Evolutionary conservation across 2,329 filamentous ascomycete species (phyloP).

Genomic region (Alternaria sp.): DNA sequence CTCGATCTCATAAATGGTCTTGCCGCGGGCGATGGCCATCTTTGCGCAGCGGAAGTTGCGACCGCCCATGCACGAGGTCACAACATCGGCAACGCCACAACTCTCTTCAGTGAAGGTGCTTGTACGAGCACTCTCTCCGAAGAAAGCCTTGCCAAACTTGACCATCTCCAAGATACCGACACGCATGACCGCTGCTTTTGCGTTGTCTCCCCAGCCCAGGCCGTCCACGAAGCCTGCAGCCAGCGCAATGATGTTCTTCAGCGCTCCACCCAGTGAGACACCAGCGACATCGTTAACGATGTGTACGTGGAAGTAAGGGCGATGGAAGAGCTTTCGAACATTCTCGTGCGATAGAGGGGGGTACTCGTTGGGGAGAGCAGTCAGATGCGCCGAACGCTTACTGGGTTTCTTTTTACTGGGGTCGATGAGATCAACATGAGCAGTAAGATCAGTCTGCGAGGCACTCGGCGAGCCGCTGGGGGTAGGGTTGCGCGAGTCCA

Average conservation of each 20-base stretch:
- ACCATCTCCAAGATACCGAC: conserved; percentile 96
- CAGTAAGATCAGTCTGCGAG: conserved; percentile 57
- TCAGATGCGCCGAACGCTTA: conserved; percentile 72
- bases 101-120: conserved; percentile 97
- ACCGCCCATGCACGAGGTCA: conserved; percentile 90
- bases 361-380: conserved; percentile 79
- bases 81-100: conserved; percentile 91
- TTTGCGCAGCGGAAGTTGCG: conserved; percentile 94
- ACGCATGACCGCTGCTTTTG: conserved; percentile 98
- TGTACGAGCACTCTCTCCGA: conserved; percentile 77
- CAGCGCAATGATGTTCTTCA: conserved; percentile 96
- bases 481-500: conserved; percentile 82
- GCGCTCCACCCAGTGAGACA: conserved; percentile 88
- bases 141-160: conserved; percentile 93
- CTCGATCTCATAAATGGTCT: conserved; percentile 87
- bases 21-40: conserved; percentile 79
- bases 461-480: conserved; percentile 57
- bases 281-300: conserved; percentile 95
- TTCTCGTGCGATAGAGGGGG: conserved; percentile 84
- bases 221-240: conserved; percentile 95
- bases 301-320: conserved; percentile 96
- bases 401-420: conserved; percentile 59
- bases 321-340: conserved; percentile 87
- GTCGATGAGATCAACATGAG: conserved; percentile 59
- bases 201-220: conserved; percentile 96